Evolutionary conservation across 2,329 filamentous ascomycete genomes (phyloP), one percentile per base, ranked within the genome.

Genomic region (Cordyceps farinosa): DNA sequence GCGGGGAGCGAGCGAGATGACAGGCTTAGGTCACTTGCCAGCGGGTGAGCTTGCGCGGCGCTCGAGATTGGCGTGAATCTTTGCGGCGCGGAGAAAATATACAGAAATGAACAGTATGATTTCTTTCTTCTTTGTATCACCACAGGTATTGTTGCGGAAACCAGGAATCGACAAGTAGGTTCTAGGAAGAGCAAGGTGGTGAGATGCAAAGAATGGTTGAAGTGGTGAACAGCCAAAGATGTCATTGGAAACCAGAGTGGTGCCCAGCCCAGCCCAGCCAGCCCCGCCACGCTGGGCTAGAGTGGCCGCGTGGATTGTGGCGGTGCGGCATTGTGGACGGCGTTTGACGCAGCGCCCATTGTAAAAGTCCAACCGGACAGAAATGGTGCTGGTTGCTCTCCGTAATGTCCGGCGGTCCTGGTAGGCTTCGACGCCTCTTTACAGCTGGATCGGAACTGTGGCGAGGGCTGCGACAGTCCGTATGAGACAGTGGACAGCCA

Each of bases 221-320:
- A 27, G 36, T 55, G 22, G 22, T 34, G 56, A 22, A n/a, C 15
- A 40, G 7, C 44, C 22, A 22, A 22, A 40, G 36, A 61, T 61
- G 58, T 61, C 57, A 60, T 52, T 44, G 34, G 34, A 27, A 38
- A 45, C 17, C 22, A 22, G 22, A 22, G 22, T 22, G 22, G 36
- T 47, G 17, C 29, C n/a, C 13, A 53, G 40, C 55, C 55, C 55
- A 58, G 42, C 36, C 36, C 3, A n/a, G 6, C 15, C 10, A 38
- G 42, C 32, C 58, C 58, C 58, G 50, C 58, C 48, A 44, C 30
- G n/a, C 56, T 59, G 56, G 45, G 47, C 56, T 40, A 27, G 42
- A 36, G 9, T 60, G 65, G 61, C 68, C 66, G 68, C 67, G 68
- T 65, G 67, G 68, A 50, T 65, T 67, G 66, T 69, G 68, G 68